These are phyloP conservation scores for Posidonia australis DNA, from an alignment of 106 monocot genomes.

Conservation along the genomic window DNA sequence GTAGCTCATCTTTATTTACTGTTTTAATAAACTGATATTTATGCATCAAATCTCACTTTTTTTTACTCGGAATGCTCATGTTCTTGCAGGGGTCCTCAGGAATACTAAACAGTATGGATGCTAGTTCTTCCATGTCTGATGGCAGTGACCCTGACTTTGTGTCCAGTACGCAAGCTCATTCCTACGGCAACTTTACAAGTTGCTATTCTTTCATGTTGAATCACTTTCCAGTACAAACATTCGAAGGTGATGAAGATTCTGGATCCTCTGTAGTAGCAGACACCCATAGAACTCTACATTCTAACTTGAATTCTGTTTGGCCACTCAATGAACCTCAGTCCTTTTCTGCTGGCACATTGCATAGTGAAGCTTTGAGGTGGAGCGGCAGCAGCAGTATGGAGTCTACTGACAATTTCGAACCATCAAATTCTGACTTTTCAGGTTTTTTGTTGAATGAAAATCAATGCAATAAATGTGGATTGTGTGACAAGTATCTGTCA, in stretches of 20 bases:
- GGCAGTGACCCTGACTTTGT: slow-evolving; percentile 31
- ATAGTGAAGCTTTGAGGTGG: slow-evolving; percentile 10
- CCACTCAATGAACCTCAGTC: slow-evolving; percentile 12
- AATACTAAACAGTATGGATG: slow-evolving; percentile 15
- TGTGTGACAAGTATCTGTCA: slow-evolving; percentile 43
- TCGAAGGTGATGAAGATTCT: slow-evolving; percentile 11
- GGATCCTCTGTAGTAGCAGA: background rate
- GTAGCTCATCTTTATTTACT: slow-evolving; percentile 15
- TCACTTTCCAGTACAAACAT: slow-evolving; percentile 17
- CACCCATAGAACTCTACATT: slow-evolving; percentile 4
- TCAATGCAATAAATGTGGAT: slow-evolving; percentile 24
- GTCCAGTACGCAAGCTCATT: slow-evolving; percentile 11
- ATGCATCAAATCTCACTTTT: slow-evolving; percentile 5
- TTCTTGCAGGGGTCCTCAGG: slow-evolving; percentile 30
- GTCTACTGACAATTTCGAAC: slow-evolving; percentile 19
- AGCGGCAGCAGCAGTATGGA: slow-evolving; percentile 25
- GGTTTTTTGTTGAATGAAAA: slow-evolving; percentile 9
- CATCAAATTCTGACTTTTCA: slow-evolving; percentile 2
- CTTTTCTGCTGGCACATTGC: slow-evolving; percentile 7
- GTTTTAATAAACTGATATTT: background rate
- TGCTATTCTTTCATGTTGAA: slow-evolving; percentile 39
- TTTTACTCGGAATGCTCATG: background rate
- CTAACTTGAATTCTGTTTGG: slow-evolving; percentile 4
- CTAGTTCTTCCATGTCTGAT: slow-evolving; percentile 41
- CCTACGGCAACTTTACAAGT: slow-evolving; percentile 19